These are phyloP conservation scores for Tolypocladium ovalisporum DNA, from an alignment of 2,329 filamentous ascomycete species.

Conservation along the genomic window DNA sequence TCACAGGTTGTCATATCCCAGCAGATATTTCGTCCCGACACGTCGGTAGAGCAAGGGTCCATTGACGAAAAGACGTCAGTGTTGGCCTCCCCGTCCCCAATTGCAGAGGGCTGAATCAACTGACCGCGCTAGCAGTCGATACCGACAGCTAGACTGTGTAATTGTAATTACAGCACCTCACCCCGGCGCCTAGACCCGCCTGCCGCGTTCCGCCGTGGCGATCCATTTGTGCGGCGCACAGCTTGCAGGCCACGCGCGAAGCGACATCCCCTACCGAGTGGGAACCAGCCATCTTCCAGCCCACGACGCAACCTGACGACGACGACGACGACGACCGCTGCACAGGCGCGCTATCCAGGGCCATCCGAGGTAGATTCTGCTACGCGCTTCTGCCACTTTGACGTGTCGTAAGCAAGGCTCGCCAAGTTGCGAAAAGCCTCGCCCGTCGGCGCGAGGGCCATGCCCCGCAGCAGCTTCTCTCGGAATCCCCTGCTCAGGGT, in stretches of 20 bases:
- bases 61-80: not conserved
- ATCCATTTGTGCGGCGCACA: not conserved
- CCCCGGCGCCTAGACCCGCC: not conserved
- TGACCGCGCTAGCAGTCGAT: not conserved
- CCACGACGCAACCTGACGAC: not conserved
- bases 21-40: not conserved
- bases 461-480: slow-evolving; percentile 37
- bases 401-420: not conserved
- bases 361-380: not conserved
- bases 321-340: not conserved
- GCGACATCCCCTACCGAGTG: not conserved
- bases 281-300: not conserved
- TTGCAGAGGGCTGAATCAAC: not conserved
- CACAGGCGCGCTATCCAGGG: not conserved
- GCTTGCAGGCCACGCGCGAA: not conserved
- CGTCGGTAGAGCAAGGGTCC: not conserved
- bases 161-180: not conserved
- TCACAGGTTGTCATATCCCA: not conserved
- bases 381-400: not conserved
- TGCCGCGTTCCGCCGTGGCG: not conserved
- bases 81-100: not conserved
- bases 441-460: slow-evolving; percentile 12
- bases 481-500: slow-evolving; percentile 56
- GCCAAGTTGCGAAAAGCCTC: not conserved
- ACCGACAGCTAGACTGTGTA: not conserved